phyloP scores from a whole-genome alignment of 2,329 filamentous ascomycete species.

The Diaporthe amygdali region DNA sequence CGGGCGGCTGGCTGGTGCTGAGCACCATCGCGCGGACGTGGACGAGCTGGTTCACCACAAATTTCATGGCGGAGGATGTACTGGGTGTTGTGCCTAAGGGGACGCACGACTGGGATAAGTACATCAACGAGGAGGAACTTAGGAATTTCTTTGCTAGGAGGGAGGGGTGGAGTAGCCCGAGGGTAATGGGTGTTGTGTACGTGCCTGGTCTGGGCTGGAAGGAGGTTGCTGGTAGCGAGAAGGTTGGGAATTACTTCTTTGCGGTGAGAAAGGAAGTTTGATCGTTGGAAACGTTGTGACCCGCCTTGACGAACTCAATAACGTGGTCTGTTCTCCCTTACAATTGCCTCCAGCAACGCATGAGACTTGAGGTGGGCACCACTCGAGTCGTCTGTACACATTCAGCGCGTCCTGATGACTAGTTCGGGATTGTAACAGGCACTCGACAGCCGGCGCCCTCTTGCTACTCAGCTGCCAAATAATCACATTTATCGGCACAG shows the following conservation, averaged over 20 bases:
- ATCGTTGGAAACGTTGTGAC: neutral
- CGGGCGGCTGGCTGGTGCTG: constrained; percentile 91
- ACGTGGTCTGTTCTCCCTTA: neutral
- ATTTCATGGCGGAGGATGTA: constrained; percentile 88
- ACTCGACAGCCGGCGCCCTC: neutral
- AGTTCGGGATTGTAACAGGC: neutral
- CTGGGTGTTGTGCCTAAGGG: constrained; percentile 86
- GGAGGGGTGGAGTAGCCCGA: constrained; percentile 63
- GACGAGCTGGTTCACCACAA: constrained; percentile 90
- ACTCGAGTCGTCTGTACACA: neutral
- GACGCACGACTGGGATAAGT: constrained; percentile 96
- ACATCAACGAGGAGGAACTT: constrained; percentile 86
- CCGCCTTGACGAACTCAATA: neutral
- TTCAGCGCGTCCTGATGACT: neutral
- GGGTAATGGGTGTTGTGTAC: constrained; percentile 84
- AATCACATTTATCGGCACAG: neutral
- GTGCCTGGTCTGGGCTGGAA: constrained; percentile 91
- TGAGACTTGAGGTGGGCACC: neutral
- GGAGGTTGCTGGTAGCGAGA: constrained; percentile 80
- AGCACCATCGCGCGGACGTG: constrained; percentile 92
- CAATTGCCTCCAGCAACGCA: too few species aligned
- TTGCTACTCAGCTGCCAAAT: neutral
- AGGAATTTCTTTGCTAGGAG: constrained; percentile 57
- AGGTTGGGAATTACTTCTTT: constrained; percentile 95
- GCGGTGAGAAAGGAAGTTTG: constrained; percentile 63